phyloP scores from a whole-genome alignment of 495 filamentous ascomycete species.

The Penicillium diatomitis region DNA sequence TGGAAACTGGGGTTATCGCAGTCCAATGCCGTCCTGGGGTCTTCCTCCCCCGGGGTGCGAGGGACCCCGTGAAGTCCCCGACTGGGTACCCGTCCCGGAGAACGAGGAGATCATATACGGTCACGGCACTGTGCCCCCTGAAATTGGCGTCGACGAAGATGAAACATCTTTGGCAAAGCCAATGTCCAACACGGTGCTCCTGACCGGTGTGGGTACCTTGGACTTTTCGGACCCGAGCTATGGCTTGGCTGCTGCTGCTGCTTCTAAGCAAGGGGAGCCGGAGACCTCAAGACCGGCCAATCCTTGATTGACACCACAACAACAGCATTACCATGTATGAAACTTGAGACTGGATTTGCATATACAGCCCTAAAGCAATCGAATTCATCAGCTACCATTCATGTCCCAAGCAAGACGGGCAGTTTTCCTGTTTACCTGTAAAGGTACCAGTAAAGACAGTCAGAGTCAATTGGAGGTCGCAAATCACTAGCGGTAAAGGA shows the following conservation, averaged over 20 bases:
- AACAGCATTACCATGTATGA: too few species aligned
- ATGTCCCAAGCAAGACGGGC: too few species aligned
- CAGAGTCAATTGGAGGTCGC: too few species aligned
- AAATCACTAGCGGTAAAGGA: too few species aligned
- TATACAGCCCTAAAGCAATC: too few species aligned
- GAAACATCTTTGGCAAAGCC: neutral
- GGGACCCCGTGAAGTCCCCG: conserved; percentile 48
- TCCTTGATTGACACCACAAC: neutral
- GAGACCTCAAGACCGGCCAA: neutral
- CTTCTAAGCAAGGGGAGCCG: neutral
- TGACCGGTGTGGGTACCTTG: conserved; percentile 14
- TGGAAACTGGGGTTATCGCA: conserved; percentile 80
- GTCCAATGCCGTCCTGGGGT: conserved; percentile 77
- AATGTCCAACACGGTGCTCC: conserved; percentile 7
- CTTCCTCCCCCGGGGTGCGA: conserved; percentile 56
- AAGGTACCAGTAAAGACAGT: too few species aligned
- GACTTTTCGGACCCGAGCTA: conserved; percentile 8
- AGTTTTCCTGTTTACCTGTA: too few species aligned
- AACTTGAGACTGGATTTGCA: too few species aligned
- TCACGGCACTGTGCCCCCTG: conserved; percentile 24
- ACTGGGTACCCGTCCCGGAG: conserved; percentile 28
- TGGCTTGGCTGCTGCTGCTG: neutral
- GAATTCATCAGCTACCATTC: too few species aligned
- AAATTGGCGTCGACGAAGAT: conserved; percentile 15
- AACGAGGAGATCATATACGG: conserved; percentile 30